Evolutionary conservation across 768 basidiomycete species (phyloP), one percentile per base, ranked within the genome.

Genomic region (Tylopilus sp.): DNA sequence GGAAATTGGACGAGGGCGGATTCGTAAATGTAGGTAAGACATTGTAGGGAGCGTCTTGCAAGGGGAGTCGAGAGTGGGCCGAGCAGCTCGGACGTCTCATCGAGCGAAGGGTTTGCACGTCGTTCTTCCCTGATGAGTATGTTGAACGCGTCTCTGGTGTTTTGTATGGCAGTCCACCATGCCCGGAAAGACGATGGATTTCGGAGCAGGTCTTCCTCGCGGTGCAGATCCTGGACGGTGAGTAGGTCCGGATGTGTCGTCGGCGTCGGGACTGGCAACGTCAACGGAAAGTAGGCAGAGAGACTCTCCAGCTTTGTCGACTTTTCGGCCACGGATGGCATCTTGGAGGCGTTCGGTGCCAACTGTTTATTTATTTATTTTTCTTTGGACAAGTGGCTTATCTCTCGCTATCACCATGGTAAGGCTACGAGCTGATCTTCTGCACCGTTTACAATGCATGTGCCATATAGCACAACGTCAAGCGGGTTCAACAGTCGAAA

Each of bases 1-100:
- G 95, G 88, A 63, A 98, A 97, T 57, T 94, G 82, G 4, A 73
- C 78, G 22, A 99, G 79, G 0, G 96, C 96, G 19, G 91, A 78
- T 71, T 99, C 97, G 67, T 97, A 98, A n/a, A 97, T 80, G 69
- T 90, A 94, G 3, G 88, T 87, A 29, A 96, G 74, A 44, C 87
- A 84, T 61, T 97, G 92, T 8, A 98, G 74, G 25, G 85, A 85
- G 40, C 84, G 77, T 56, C 94, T 80, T 41, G 88, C 81, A 21
- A 79, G 78, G 6, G 85, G 79, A 5, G 88, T 82, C 17, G 89
- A 81, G 38, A 98, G 81, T 16, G 87, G 86, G 14, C 93, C 95
- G 6, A 98, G 82, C 21, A 94, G 73, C 26, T 73, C 66, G 19
- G 76, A 72, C 21, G 78, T 72, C 50, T 83, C 82, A 30, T 79